Conservation (phyloP, 805 yeast genomes). For the Yamadazyma phyllophila region DNA sequence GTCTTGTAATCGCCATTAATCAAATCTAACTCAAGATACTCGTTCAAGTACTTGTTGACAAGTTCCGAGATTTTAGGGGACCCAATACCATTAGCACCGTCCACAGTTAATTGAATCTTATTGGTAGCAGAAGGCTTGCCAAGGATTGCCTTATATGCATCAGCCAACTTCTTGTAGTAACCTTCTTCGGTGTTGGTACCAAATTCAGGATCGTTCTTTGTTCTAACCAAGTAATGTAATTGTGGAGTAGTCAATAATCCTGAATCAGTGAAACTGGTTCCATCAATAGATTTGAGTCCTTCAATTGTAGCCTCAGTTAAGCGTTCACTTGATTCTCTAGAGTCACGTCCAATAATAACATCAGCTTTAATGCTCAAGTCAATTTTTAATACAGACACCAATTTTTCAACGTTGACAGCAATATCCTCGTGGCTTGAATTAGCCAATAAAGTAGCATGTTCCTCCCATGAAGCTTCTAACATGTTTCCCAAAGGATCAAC, state of each 20-base stretch:
- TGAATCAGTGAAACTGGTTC: conserved; percentile 47
- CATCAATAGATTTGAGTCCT: conserved; percentile 53
- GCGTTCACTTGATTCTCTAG: conserved; percentile 78
- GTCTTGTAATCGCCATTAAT: conserved; percentile 54
- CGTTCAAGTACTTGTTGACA: conserved; percentile 37
- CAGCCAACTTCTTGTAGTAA: conserved; percentile 62
- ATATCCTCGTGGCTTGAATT: conserved; percentile 56
- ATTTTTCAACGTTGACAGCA: conserved; percentile 30
- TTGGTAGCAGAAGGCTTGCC: conserved; percentile 17
- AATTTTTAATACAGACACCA: conserved; percentile 45
- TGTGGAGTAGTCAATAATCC: conserved; percentile 91
- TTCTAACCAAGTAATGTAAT: conserved; percentile 80
- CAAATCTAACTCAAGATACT: conserved; percentile 39
- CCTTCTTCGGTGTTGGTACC: conserved; percentile 67
- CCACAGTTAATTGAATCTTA: conserved; percentile 59
- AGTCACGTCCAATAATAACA: conserved; percentile 78
- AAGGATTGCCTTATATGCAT: conserved; percentile 49
- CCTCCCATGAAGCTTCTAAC: conserved; percentile 84
- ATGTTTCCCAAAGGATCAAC: conserved; percentile 92
- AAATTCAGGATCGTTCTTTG: conserved; percentile 61
- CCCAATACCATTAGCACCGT: conserved; percentile 97
- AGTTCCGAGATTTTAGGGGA: conserved; percentile 66
- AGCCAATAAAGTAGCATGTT: conserved; percentile 74
- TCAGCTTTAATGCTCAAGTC: conserved; percentile 42
- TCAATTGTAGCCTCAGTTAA: conserved; percentile 58